Base-by-base conservation (phyloP, 2,329 filamentous ascomycete species). In the Calonectria naviculata region DNA sequence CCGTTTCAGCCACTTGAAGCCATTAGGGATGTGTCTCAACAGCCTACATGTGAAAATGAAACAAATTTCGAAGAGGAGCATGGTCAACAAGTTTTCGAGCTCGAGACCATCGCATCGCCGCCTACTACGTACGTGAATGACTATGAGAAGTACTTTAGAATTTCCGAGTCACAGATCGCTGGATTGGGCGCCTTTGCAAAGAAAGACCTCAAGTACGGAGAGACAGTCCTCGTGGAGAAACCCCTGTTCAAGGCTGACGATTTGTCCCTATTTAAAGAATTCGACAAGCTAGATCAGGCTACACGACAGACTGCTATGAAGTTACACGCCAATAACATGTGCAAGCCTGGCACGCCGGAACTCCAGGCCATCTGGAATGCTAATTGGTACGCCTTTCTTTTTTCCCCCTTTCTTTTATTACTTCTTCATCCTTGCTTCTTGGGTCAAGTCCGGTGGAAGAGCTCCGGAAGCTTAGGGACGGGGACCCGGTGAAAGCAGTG, bases 101-200 rank as follows among this genome's bases (percentile, higher is more conserved):
- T 34, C 0, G 4, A 29, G 5, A 21, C 31, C 0, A 5, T 56
- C 31, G 15, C 9, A 6, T 9, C 42, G 15, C 17, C 13, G 0
- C 24, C 10, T 34, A 36, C 65, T 17, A 31, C 67, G 1, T 58
- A 42, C 2, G 61, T 68, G 9, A 62, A 78, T n/a, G 85, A 82
- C 44, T 63, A 78, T 26, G 88, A 88, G 69, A 76, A 80, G 0
- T 82, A 75, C 68, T 84, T 90, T 44, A 74, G 81, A 13, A 75
- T 90, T 7, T 81, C 79, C 3, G 75, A 75, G 12, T 89, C 87
- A 0, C 58, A 71, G 0, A 78, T 86, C 1, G 83, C 84, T 0
- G 88, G 88, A 1, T 82, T 84, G 52, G 88, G 88, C 0, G 84
- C 82, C 0, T 89, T 89, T 56, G 87, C 88, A 0, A 72, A 75